Base-by-base conservation (phyloP, 2,329 filamentous ascomycete genomes). In the Beauveria pseudobassiana region DNA sequence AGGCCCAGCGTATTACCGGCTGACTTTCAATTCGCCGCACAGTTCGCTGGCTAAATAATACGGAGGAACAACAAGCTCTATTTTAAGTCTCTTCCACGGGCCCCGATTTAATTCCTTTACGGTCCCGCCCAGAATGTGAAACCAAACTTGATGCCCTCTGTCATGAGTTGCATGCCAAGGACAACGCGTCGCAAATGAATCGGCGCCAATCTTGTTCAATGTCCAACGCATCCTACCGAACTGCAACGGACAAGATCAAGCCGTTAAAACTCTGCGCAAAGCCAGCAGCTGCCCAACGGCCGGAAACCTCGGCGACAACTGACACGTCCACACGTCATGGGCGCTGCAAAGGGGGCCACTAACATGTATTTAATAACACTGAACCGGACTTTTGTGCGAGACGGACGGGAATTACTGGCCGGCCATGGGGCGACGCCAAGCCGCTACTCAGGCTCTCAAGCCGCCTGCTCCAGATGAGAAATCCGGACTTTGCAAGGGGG, bases 381-480 rank as follows among this genome's bases (percentile, higher is more conserved):
- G 34, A 38, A 40, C 12, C 38, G 38, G 48, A n/a, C 22, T 51
- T 60, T 59, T 46, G 12, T 53, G 42, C 16, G 16, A 34, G 48
- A 53, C 9, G 9, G n/a, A 18, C 40, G 8, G 14, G 49, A n/a
- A 14, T 14, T 8, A 53, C 49, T 60, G 58, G 58, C 58, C 48
- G 30, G 57, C 18, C 24, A 34, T n/a, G 24, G 57, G 49, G 58
- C 58, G n/a, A 5, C 49, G 49, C 49, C 58, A 60, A 60, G 58
- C 24, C 58, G 20, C 57, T 34, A 59, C 57, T 52, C 57, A 50
- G 20, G 30, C 55, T 58, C 46, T 58, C 57, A 34, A 52, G 57
- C 57, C 57, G 34, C 18, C 24, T 40, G 16, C 28, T 58, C 45
- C 46, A 55, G 40, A 22, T 5, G 16, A 38, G 38, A 10, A 59